Evolutionary conservation across 2,329 filamentous ascomycete species (phyloP).

Genomic region (Cercospora zeae-maydis): DNA sequence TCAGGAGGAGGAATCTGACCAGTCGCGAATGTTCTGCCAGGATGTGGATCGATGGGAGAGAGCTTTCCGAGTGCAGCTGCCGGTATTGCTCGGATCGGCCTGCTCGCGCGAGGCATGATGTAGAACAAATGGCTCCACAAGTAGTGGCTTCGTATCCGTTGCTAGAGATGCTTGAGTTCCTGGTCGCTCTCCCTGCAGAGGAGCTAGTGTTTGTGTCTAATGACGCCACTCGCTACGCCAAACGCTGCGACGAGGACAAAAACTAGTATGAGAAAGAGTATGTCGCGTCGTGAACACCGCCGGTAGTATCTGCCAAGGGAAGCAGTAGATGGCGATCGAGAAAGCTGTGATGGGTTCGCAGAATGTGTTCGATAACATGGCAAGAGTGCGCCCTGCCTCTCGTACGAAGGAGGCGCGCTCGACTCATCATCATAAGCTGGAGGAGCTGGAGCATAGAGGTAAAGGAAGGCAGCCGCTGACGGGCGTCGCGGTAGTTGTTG

Average conservation of each 20-base stretch:
- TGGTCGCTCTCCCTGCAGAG: neutral
- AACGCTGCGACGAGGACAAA: neutral
- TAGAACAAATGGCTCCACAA: neutral
- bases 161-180: neutral
- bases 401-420: slow-evolving; percentile 5
- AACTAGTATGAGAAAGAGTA: neutral
- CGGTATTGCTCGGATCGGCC: neutral
- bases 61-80: slow-evolving; percentile 1
- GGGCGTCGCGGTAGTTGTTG: neutral
- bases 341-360: neutral
- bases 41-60: neutral
- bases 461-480: slow-evolving; percentile 1
- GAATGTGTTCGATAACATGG: neutral
- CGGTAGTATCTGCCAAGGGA: neutral
- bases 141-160: neutral
- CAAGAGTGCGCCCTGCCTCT: neutral
- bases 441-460: slow-evolving; percentile 4
- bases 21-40: neutral
- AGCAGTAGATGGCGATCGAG: neutral
- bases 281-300: neutral
- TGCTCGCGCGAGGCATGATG: neutral
- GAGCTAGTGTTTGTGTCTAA: slow-evolving; percentile 1
- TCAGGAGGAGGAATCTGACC: neutral
- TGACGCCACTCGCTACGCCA: slow-evolving; percentile 3
- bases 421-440: slow-evolving; percentile 5